A percentile compares a stretch with the other conserved stretches of the same genome.
Conservation (phyloP, 345 rosid species). For the Stellera chamaejasme region DNA sequence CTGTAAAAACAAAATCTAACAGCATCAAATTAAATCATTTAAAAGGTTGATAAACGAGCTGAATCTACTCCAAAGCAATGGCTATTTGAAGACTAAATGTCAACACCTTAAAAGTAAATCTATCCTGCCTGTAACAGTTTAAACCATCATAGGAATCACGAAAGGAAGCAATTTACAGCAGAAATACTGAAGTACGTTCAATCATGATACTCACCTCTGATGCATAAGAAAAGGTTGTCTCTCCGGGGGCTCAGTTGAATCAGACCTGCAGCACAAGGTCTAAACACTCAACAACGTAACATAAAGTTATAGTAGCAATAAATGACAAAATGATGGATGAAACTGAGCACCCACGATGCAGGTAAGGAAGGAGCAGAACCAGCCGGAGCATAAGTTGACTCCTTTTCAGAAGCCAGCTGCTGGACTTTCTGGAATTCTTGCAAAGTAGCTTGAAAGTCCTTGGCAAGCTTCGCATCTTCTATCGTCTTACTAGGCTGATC, state of each 20-base stretch:
- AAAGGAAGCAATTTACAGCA: background rate
- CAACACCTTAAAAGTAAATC: no score
- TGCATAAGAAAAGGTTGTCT: conserved; percentile 40
- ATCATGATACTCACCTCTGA: conserved; percentile 22
- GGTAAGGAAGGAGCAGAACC: conserved; percentile 30
- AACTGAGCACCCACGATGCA: conserved; percentile 11
- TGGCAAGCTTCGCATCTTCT: conserved; percentile 67
- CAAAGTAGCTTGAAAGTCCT: conserved; percentile 49
- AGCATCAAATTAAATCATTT: no score
- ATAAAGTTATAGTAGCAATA: background rate
- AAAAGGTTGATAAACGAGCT: no score
- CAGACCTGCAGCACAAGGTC: conserved; percentile 26
- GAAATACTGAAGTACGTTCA: background rate
- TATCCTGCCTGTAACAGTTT: no score
- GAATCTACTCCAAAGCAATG: no score
- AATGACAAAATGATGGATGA: background rate
- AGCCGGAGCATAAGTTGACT: conserved; percentile 51
- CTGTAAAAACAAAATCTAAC: no score
- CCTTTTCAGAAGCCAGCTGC: conserved; percentile 59
- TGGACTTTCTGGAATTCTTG: conserved; percentile 65
- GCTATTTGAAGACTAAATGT: no score
- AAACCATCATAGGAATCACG: no score
- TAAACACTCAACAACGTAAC: background rate
- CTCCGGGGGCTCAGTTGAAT: conserved; percentile 31
- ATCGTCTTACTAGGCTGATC: conserved; percentile 45